A percentile compares a stretch with the other conserved stretches of the same genome.
Conservation (phyloP, 2,329 filamentous ascomycete species). For the Lasiodiplodia sp. region DNA sequence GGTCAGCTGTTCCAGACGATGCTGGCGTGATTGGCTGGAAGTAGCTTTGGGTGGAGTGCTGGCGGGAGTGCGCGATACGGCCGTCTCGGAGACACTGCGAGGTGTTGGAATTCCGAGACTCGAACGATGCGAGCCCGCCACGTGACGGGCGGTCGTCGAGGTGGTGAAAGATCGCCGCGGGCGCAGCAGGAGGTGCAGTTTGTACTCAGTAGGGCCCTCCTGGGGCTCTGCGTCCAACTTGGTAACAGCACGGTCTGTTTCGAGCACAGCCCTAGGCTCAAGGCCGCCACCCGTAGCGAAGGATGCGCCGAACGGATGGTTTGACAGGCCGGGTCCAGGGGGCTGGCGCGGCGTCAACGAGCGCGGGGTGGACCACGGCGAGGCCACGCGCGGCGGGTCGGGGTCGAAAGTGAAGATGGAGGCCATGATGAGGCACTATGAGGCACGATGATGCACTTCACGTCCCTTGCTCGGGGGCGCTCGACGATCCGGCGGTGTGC, state of each 20-base stretch:
- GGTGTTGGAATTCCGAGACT: slow-evolving; percentile 43
- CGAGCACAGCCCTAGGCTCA: slow-evolving; percentile 28
- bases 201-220: slow-evolving; percentile 95
- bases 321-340: not conserved
- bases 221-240: slow-evolving; percentile 90
- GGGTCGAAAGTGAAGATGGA: slow-evolving; percentile 96
- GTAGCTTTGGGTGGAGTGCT: slow-evolving; percentile 53
- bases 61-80: slow-evolving; percentile 43
- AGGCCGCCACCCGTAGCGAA: slow-evolving; percentile 22
- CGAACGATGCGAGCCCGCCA: slow-evolving; percentile 61
- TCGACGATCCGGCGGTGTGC: not conserved
- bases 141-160: slow-evolving; percentile 69
- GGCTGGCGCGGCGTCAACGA: slow-evolving; percentile 37
- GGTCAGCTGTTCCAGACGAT: slow-evolving; percentile 87
- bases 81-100: slow-evolving; percentile 43
- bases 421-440: slow-evolving; percentile 66
- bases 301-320: slow-evolving; percentile 15
- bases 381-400: slow-evolving; percentile 85
- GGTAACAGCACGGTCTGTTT: slow-evolving; percentile 59
- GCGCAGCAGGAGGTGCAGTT: slow-evolving; percentile 85
- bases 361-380: slow-evolving; percentile 79
- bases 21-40: slow-evolving; percentile 76
- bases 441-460: not conserved
- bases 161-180: slow-evolving; percentile 76
- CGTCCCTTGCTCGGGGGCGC: not conserved